These are phyloP conservation scores for Clonostachys rhizophaga DNA, from an alignment of 2,329 filamentous ascomycete genomes.

Conservation along the genomic window DNA sequence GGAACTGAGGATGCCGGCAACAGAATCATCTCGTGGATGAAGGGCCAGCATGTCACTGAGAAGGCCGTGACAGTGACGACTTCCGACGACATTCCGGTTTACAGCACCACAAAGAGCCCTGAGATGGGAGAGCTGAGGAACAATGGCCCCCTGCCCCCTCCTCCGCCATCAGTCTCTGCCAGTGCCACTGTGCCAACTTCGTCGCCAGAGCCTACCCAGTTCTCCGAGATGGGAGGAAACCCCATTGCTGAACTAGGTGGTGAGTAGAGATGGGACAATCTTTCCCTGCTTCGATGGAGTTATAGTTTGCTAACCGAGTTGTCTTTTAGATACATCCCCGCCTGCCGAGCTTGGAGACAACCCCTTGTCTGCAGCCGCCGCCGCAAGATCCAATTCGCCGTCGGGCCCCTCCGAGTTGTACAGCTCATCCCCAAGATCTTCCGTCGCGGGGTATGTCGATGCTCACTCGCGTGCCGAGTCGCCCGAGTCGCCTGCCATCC, in stretches of 20 bases:
- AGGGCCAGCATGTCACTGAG: constrained; percentile 31
- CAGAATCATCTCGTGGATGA: constrained; percentile 48
- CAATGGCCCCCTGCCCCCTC: constrained; percentile 1
- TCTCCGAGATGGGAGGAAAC: constrained; percentile 35
- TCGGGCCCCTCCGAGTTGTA: constrained; percentile 7
- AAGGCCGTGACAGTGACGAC: constrained; percentile 41
- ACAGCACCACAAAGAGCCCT: constrained; percentile 12
- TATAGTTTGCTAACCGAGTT: neutral
- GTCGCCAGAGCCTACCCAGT: constrained; percentile 3
- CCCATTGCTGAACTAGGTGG: constrained; percentile 42
- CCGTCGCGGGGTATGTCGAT: constrained; percentile 1
- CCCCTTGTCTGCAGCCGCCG: constrained; percentile 28
- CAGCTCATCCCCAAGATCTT: constrained; percentile 11
- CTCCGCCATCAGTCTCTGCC: neutral
- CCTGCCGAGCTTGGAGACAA: constrained; percentile 40
- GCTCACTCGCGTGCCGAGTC: constrained; percentile 19
- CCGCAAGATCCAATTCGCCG: constrained; percentile 24
- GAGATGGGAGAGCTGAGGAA: constrained; percentile 29
- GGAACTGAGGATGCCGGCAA: constrained; percentile 40
- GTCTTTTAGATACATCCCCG: constrained; percentile 32
- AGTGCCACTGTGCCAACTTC: constrained; percentile 9
- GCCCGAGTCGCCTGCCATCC: constrained; percentile 4
- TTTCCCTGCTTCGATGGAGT: too few relatives aligned
- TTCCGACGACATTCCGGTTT: constrained; percentile 28
- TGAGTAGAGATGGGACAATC: constrained; percentile 14